Evolutionary conservation across 2,329 filamentous ascomycete genomes (phyloP).

Genomic region (Fusarium chuoi): DNA sequence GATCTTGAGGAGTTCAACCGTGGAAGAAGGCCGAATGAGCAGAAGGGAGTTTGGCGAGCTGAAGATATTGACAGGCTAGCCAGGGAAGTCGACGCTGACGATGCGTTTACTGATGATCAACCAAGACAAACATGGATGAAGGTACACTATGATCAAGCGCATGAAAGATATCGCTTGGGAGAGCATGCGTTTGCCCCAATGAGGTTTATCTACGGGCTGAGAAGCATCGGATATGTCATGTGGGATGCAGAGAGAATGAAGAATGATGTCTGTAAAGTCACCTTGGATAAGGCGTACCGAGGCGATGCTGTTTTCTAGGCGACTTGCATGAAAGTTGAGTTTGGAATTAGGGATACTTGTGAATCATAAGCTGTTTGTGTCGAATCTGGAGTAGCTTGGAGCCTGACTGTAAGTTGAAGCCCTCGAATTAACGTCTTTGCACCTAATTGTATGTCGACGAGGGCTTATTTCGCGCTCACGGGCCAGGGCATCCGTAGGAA

Average conservation of each 20-base stretch:
- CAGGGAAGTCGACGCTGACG: constrained; percentile 26
- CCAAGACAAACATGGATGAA: constrained; percentile 33
- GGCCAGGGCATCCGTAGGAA: background rate
- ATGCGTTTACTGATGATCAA: constrained; percentile 20
- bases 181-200: constrained; percentile 27
- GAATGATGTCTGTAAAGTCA: constrained; percentile 23
- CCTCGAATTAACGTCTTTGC: background rate
- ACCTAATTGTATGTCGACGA: background rate
- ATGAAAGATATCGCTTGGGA: constrained; percentile 30
- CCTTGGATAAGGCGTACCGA: constrained; percentile 30
- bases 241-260: constrained; percentile 37
- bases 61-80: constrained; percentile 35
- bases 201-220: constrained; percentile 33
- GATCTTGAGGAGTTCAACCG: constrained; percentile 33
- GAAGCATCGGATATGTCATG: constrained; percentile 36
- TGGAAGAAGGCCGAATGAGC: background rate
- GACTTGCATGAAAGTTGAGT: no score
- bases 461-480: background rate
- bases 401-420: background rate
- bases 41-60: constrained; percentile 14
- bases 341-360: background rate
- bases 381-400: background rate
- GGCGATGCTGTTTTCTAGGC: constrained; percentile 32
- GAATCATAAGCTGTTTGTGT: background rate
- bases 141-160: constrained; percentile 27